Base-by-base conservation (phyloP, 192 early-diverging fungal species). In the Coemansia sp. region DNA sequence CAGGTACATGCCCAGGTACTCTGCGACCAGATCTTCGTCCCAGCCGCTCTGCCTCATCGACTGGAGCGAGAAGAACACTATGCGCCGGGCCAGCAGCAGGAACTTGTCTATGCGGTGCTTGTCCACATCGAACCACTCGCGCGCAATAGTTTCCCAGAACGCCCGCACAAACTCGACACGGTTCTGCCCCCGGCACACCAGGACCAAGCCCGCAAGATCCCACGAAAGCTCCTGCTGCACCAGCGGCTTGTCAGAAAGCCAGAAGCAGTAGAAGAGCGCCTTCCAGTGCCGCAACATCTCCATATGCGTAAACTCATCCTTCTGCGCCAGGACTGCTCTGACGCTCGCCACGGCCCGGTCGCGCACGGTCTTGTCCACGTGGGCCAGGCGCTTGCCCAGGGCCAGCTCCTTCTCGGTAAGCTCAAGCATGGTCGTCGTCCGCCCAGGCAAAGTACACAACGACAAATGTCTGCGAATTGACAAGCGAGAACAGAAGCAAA, bases 201-300 rank as follows among this genome's bases (percentile, higher is more conserved):
- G 47, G 33, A 57, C 31, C 53, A 75, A 35, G 32, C 44, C 64
- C 0, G 84, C 86, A n/a, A 97, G 73, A 13, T 80, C 81, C 46
- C 88, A 82, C 22, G 88, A 85, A 40, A 97, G 67, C 52, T 87
- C 80, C 63, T 93, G 89, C 56, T 97, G 94, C 21, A 97, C 79
- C 33, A 88, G 54, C 10, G 88, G 88, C 70, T 93, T 97, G 67
- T 97, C 94, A 1, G 91, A 91, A 82, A 97, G 90, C 94, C 94
- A 97, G 55, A 91, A 90, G 57, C 92, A 88, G 61, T 92, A 95
- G 44, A 92, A 95, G 11, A 95, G 78, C 12, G 87, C 92, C 73
- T 92, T 91, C 90, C 92, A 95, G 9, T 92, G 79, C 58, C 89
- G 88, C 41, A 82, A 43, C 53, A 95, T 70, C 28, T 90, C 85